Base-by-base conservation (phyloP, 2,329 filamentous ascomycete genomes). In the Zymoseptoria tritici region DNA sequence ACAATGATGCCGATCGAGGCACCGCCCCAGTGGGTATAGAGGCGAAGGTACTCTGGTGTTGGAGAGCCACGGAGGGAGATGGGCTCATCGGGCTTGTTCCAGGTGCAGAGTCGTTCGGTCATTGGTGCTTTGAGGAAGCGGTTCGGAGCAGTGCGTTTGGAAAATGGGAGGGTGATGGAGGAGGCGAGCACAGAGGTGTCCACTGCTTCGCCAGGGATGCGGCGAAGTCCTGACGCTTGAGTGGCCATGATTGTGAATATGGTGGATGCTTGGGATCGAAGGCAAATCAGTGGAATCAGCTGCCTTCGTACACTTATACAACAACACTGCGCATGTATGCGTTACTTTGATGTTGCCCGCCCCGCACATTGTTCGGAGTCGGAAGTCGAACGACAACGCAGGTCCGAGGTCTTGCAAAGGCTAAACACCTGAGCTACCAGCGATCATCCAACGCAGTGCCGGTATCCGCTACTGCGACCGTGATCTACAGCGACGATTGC, bases 101-200 rank as follows among this genome's bases (percentile, higher is more conserved):
- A 71, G 16, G 58, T 59, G 57, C 65, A 72, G 5, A 71, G 62
- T 2, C 70, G 65, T 57, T 72, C 68, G 2, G 68, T 72, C 70
- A 72, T 71, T 19, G 68, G 65, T 5, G 64, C 70, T 60, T 72
- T 72, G 21, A 71, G 60, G 52, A 72, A 71, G 9, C 70, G 58
- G 36, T 72, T 72, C 54, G 61, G 64, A 2, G 70, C 69, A 19
- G 60, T 68, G 16, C 66, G 60, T 22, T 65, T 64, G 19, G 66
- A 68, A 58, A 72, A 72, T 4, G 67, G 62, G 29, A 71, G 70
- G n/a, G 62, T 69, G 24, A 72, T 63, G 13, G 64, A 55, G 31
- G 70, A 53, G 24, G 29, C 59, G 9, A 72, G 60, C 9, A 56
- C 50, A 21, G 57, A 57, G 26, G 64, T 62, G 57, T 71, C 66